A percentile compares a stretch with the other conserved stretches of the same genome.
These are phyloP conservation scores for Punica granatum DNA, from an alignment of 345 rosid species.

Conservation along the genomic window DNA sequence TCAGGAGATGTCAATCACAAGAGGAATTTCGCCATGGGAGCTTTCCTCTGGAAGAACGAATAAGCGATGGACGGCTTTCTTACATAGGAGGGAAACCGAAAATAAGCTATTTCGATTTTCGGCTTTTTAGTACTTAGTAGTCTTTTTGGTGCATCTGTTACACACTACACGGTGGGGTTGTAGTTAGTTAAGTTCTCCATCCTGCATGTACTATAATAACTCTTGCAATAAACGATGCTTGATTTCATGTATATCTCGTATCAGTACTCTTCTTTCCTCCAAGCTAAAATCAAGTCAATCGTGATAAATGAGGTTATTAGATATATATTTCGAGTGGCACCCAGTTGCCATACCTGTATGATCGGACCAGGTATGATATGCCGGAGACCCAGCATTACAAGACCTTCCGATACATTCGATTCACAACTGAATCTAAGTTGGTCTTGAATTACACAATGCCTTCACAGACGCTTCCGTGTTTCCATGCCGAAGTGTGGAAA, in stretches of 20 bases:
- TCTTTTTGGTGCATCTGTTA: neutral
- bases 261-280: neutral
- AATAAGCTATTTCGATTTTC: neutral
- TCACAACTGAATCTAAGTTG: neutral
- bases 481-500: no score
- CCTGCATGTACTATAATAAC: neutral
- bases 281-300: neutral
- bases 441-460: neutral
- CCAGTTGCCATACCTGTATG: neutral
- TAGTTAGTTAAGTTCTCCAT: neutral
- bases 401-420: neutral
- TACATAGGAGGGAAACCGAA: neutral
- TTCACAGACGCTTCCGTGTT: no score
- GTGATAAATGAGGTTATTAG: neutral
- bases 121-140: neutral
- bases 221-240: neutral
- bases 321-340: neutral
- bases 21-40: slow-evolving; percentile 55
- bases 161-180: neutral
- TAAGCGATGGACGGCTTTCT: neutral
- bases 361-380: neutral
- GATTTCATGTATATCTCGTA: neutral
- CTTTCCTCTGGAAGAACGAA: slow-evolving; percentile 49
- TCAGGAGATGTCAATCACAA: slow-evolving; percentile 41
- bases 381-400: neutral